These are phyloP conservation scores for Gillenia trifoliata DNA, from an alignment of 306 rosid species.

Conservation along the genomic window DNA sequence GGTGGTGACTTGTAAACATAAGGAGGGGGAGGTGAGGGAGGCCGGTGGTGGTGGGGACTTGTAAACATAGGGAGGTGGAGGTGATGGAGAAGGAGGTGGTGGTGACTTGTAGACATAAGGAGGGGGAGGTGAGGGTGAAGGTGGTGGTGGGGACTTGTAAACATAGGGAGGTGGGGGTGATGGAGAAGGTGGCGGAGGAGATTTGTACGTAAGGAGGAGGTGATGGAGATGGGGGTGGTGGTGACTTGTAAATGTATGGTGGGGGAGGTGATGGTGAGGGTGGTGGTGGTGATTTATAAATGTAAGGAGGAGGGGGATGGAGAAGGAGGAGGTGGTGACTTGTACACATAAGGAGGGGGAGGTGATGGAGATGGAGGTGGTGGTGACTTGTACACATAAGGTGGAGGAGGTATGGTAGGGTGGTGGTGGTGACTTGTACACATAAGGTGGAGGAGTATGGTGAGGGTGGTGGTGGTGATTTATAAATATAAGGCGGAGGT, in stretches of 20 bases:
- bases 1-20: no score
- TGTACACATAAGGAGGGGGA: no score
- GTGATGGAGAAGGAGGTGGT: no score
- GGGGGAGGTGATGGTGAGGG: background rate
- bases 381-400: background rate
- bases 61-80: no score
- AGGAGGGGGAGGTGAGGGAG: no score
- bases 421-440: background rate
- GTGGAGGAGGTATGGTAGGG: background rate
- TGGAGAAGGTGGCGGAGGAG: slow-evolving; percentile 19
- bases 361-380: background rate
- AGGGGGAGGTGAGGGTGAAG: no score
- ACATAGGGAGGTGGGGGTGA: no score
- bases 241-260: background rate
- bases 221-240: background rate
- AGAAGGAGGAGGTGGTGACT: no score
- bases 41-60: no score
- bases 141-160: no score
- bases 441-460: background rate
- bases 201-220: background rate
- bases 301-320: background rate
- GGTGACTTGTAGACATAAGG: no score
- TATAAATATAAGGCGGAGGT: background rate
- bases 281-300: slow-evolving; percentile 2
- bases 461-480: background rate